Conservation (phyloP, 176 grass and related monocot species). For the Themeda triandra region DNA sequence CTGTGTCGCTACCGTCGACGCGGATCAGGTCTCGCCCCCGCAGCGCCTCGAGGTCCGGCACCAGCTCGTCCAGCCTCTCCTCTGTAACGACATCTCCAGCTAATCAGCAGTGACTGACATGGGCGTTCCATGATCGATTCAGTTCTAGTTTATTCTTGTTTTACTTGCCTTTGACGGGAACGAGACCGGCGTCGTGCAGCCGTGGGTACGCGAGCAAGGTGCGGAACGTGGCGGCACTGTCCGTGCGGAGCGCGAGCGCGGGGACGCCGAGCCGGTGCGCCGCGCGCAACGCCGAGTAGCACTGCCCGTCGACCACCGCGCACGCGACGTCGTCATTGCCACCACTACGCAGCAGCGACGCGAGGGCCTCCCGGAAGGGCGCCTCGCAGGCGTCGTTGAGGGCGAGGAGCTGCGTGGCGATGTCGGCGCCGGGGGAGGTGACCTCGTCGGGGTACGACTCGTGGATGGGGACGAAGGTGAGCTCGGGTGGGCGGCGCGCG, state of each 20-base stretch:
- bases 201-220: neutral
- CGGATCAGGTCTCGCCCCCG: conserved; percentile 20
- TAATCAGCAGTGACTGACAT: too few relatives aligned
- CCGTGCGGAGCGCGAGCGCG: neutral
- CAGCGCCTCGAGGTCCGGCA: neutral
- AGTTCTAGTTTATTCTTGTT: too few relatives aligned
- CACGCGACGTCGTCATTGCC: too few relatives aligned
- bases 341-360: neutral
- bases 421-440: neutral
- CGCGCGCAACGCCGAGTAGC: too few relatives aligned
- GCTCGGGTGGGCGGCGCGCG: neutral
- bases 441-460: neutral
- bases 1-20: neutral
- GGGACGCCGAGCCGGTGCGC: too few relatives aligned
- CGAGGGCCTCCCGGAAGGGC: neutral
- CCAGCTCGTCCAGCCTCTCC: neutral
- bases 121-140: too few relatives aligned
- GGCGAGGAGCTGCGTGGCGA: neutral
- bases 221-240: neutral
- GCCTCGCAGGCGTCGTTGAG: neutral
- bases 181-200: neutral
- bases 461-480: conserved; percentile 27
- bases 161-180: neutral
- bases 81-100: neutral
- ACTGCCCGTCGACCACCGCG: neutral